Evolutionary conservation across 1,139 yeast genomes (phyloP).

Genomic region (Debaryomycetaceae sp.): DNA sequence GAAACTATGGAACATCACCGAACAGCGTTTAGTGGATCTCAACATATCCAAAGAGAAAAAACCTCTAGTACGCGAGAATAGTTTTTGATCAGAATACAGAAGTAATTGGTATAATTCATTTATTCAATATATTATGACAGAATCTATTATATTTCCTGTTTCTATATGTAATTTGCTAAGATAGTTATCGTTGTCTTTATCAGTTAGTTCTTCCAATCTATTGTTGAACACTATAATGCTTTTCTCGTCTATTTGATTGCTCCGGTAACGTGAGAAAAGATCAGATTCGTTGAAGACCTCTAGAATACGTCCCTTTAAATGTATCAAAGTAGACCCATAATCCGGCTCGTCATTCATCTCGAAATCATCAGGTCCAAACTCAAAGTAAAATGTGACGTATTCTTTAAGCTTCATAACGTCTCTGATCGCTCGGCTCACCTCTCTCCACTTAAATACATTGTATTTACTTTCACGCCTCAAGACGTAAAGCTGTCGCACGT

Average conservation of each 20-base stretch:
- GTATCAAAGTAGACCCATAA: conserved; percentile 64
- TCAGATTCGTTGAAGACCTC: conserved; percentile 52
- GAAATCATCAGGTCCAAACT: conserved; percentile 79
- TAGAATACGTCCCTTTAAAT: conserved; percentile 53
- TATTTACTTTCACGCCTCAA: conserved; percentile 24
- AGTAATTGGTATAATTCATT: neutral
- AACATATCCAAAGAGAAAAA: conserved; percentile 33
- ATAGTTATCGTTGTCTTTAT: conserved; percentile 41
- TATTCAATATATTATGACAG: conserved; percentile 30
- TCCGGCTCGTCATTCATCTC: conserved; percentile 57
- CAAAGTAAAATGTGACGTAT: conserved; percentile 62
- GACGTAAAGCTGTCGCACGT: conserved; percentile 25
- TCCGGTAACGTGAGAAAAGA: conserved; percentile 27
- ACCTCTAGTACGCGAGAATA: conserved; percentile 14
- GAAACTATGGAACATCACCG: conserved; percentile 61
- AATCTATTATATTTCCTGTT: conserved; percentile 60
- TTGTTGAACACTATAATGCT: conserved; percentile 32
- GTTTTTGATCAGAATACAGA: conserved; percentile 3
- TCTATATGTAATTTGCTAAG: conserved; percentile 60
- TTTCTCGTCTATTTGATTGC: conserved; percentile 11
- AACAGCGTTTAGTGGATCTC: conserved; percentile 43
- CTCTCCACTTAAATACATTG: conserved; percentile 23
- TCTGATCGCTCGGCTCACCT: conserved; percentile 25
- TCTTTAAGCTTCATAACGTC: conserved; percentile 21
- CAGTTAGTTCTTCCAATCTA: conserved; percentile 20